Evolutionary conservation across 2,329 filamentous ascomycete species (phyloP).

Genomic region (Epicoccum nigrum): DNA sequence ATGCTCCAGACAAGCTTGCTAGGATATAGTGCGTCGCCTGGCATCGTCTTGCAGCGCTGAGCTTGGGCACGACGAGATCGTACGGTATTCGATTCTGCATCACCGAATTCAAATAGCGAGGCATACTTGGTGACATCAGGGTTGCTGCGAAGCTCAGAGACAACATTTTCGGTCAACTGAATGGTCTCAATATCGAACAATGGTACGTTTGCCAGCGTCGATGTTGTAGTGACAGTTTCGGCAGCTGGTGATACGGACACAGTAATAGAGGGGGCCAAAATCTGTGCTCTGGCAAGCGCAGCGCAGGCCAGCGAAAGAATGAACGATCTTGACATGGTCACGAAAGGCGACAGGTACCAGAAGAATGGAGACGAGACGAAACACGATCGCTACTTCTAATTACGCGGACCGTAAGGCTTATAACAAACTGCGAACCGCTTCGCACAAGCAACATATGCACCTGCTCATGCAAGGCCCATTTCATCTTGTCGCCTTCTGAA

Average conservation of each 20-base stretch:
- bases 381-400: background rate
- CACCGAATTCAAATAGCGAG: conserved; percentile 46
- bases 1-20: conserved; percentile 26
- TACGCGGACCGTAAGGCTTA: background rate
- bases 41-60: conserved; percentile 36
- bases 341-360: background rate
- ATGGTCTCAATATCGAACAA: conserved; percentile 30
- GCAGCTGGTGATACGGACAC: conserved; percentile 33
- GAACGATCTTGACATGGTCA: conserved; percentile 26
- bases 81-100: conserved; percentile 17
- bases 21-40: conserved; percentile 36
- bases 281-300: conserved; percentile 25
- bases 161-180: conserved; percentile 35
- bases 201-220: conserved; percentile 27
- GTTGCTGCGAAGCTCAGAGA: conserved; percentile 26
- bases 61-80: conserved; percentile 17
- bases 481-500: background rate
- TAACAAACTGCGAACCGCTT: background rate
- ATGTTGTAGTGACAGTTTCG: conserved; percentile 27
- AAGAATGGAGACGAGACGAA: conserved; percentile 3
- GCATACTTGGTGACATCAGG: conserved; percentile 28
- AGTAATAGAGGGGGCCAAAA: conserved; percentile 21
- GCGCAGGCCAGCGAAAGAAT: conserved; percentile 21
- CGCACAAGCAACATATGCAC: background rate
- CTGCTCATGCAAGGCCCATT: background rate